Evolutionary conservation across 768 basidiomycete genomes (phyloP), one percentile per base, ranked within the genome.

Genomic region (Rhodotorula diobovata): DNA sequence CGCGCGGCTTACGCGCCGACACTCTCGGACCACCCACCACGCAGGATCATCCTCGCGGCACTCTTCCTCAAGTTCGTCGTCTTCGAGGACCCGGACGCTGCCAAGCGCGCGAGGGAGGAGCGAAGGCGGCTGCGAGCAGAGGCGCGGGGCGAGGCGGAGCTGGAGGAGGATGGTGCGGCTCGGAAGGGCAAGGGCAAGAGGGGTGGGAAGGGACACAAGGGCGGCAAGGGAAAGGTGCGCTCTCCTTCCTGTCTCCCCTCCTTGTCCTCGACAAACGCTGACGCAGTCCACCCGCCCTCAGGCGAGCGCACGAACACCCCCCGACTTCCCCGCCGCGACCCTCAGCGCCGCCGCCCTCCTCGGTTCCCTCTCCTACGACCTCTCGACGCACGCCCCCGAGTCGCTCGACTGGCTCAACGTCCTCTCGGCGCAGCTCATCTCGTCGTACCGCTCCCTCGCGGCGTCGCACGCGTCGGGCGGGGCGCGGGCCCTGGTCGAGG

Each of bases 51-150:
- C 35, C 55, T 79, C 32, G 76, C 72, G 16, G 60, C 76, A 58
- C 82, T 93, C 72, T 86, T 99, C 79, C 87, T 99, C 81, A 90
- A 91, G 79, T 98, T 96, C 82, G 87, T 98, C 67, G 96, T 99
- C 79, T 88, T 99, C 72, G 91, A 96, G 76, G 87, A 90, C 12
- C 72, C 80, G 0, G 67, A 69, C 23, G 39, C 50, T 8, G 73
- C 71, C 14, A 28, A 41, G 39, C 32, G 28, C 37, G 41, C 48
- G n/a, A 37, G 46, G 16, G 50, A 63, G 45, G 58, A 67, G 45
- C 51, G 62, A 34, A 54, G 35, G 37, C 58, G 53, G 67, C 20
- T 39, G 16, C 25, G 48, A 28, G 48, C 48, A n/a, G 51, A 48
- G n/a, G 39, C 25, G 25, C 37, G 39, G 25, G 39, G 41, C 12